Base-by-base conservation (phyloP, 1,139 yeast species). In the Pichia sp. region DNA sequence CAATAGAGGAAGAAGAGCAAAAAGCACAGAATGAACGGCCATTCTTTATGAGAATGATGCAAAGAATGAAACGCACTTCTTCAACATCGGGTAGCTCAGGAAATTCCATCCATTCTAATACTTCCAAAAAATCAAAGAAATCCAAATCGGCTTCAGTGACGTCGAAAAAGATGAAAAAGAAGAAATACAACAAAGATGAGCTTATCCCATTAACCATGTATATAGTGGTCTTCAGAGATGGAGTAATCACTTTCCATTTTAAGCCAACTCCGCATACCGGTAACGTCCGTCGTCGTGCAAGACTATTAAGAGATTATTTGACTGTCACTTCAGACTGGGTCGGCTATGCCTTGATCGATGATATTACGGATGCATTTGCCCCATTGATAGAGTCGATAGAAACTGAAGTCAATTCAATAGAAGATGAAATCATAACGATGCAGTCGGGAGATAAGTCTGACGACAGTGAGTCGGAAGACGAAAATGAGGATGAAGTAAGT, bases 311-410 rank as follows among this genome's bases (percentile, higher is more conserved):
- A 59, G 99, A 93, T 68, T 93, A 92, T 66, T 76, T 93, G 59
- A 88, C 89, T 1, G 96, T 93, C 5, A 82, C 95, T 1, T 84
- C 97, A 0, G 99, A 93, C 70, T 93, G 99, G 99, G 86, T 93
- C 51, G 93, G 97, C 3, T 93, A 93, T 72, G 99, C 99, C 0
- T 75, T 93, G 60, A 90, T 93, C 66, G 99, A 93, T 74, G 98
- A 93, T 69, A 90, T 93, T 59, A 92, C 98, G 1, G 99, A 93
- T 75, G 95, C 96, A 0, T 93, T 90, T 76, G 98, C 95, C 0
- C 99, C 99, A 1, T 84, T 93, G 85, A 92, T 93, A 61, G 95
- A 89, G 57, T 82, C 93, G 48, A 90, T 93, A 52, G 98, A 93
- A 67, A 89, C 85, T 54, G 99, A 93, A 64, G 96, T 93, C 11